phyloP scores from a whole-genome alignment of 208 protist genomes.

The Trichomonas gallinae region DNA sequence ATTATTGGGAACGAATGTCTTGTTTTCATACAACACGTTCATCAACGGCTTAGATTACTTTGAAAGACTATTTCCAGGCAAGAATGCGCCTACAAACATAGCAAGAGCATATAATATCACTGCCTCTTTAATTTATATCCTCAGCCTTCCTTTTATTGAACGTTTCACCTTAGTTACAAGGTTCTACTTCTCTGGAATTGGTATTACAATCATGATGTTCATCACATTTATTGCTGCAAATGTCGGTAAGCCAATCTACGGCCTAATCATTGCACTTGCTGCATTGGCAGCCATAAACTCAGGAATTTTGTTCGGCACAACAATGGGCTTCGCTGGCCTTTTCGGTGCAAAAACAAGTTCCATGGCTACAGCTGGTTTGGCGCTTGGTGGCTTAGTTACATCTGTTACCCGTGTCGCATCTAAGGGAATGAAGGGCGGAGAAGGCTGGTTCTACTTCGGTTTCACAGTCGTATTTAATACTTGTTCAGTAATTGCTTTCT shows the following conservation, averaged over 20 bases:
- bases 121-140: neutral
- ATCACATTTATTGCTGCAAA: neutral
- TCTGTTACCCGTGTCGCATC: neutral
- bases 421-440: neutral
- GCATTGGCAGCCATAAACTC: neutral
- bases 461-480: neutral
- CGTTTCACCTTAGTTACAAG: neutral
- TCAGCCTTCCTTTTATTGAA: neutral
- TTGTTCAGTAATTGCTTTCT: neutral
- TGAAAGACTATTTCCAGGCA: neutral
- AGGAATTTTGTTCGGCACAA: neutral
- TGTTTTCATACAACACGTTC: neutral
- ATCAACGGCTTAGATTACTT: neutral
- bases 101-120: neutral
- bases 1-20: neutral
- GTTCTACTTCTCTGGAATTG: neutral
- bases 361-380: neutral
- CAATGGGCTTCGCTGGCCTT: neutral
- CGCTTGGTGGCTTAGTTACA: neutral
- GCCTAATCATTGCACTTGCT: neutral
- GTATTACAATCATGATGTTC: neutral
- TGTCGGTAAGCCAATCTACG: neutral
- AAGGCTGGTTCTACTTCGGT: constrained; percentile 9
- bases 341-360: neutral
- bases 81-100: neutral